Evolutionary conservation across 768 basidiomycete species (phyloP), one percentile per base, ranked within the genome.

Genomic region (Royoungia palumana): DNA sequence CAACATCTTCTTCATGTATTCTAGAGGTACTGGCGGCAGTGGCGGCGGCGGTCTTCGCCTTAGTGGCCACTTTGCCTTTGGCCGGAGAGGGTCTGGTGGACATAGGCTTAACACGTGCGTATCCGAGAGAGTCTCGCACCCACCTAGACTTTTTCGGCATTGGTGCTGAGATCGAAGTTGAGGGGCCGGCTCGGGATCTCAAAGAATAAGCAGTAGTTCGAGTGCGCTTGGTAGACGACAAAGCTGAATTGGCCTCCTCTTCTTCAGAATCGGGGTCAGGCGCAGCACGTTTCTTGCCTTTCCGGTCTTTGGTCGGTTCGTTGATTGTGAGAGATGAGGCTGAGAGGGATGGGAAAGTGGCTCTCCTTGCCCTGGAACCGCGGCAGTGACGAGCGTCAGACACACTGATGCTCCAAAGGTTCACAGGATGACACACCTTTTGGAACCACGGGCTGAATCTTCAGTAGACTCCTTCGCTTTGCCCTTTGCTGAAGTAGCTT

Each of bases 281-380:
- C 27, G 76, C 80, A 34, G 90, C 92, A 60, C 90, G 87, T 73
- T 94, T 95, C 82, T 96, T 96, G 50, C 92, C 94, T 71, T 94
- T 94, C 56, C 70, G 69, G 71, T 91, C 89, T 62, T 77, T 77
- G 3, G 72, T 57, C 41, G 85, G 80, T 76, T 92, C 90, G 82
- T 83, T 84, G 70, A 90, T 91, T 49, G 70, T 79, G 72, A 70
- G 79, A 67, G 58, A 77, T 64, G 56, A 73, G 41, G 60, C 73
- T 59, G 54, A 71, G 44, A 58, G 16, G 55, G 61, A 66, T 53
- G 61, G 71, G 70, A 72, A 70, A 41, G 79, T 77, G 52, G 77
- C 74, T 62, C 82, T 80, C 62, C 84, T 81, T 59, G 78, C 72
- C 67, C 86, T 89, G 62, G 47, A 52, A 54, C 57, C 62, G 55